These are phyloP conservation scores for Olyra latifolia DNA, from an alignment of 176 grass and related monocot species.

Conservation along the genomic window DNA sequence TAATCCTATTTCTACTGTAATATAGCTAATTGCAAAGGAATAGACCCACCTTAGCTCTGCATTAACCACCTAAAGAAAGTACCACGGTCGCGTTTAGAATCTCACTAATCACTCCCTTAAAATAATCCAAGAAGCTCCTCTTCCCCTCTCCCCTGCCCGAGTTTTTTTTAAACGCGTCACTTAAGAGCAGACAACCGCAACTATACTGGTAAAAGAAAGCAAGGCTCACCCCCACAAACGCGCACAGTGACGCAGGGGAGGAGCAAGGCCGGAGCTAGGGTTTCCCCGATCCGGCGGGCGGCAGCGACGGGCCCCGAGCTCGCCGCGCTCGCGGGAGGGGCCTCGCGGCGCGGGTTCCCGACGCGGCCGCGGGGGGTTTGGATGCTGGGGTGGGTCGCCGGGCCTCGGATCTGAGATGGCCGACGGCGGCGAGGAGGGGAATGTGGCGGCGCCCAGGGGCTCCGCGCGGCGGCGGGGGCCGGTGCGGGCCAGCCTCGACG, in stretches of 20 bases:
- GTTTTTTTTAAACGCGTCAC: constrained; percentile 32
- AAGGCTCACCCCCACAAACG: not conserved
- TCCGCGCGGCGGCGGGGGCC: constrained; percentile 51
- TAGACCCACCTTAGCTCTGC: too few species aligned
- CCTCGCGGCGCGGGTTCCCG: not conserved
- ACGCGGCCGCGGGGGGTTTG: not conserved
- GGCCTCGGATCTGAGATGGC: constrained; percentile 70
- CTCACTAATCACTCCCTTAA: constrained; percentile 21
- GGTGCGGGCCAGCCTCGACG: constrained; percentile 80
- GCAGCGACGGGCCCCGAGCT: not conserved
- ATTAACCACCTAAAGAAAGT: not conserved
- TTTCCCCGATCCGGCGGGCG: constrained; percentile 53
- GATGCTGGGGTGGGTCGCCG: constrained; percentile 27
- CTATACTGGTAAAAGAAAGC: constrained; percentile 20
- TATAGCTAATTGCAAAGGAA: too few species aligned
- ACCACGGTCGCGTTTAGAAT: not conserved
- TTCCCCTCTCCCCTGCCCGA: not conserved
- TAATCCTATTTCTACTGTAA: too few species aligned
- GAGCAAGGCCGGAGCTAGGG: constrained; percentile 49
- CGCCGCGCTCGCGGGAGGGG: not conserved
- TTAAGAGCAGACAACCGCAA: constrained; percentile 37
- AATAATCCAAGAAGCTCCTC: constrained; percentile 24
- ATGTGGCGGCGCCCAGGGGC: constrained; percentile 51
- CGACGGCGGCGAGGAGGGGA: constrained; percentile 59
- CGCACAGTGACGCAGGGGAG: constrained; percentile 29